Evolutionary conservation across 116 monocot species (phyloP), one percentile per base, ranked within the genome.

Genomic region (Cymodocea nodosa): DNA sequence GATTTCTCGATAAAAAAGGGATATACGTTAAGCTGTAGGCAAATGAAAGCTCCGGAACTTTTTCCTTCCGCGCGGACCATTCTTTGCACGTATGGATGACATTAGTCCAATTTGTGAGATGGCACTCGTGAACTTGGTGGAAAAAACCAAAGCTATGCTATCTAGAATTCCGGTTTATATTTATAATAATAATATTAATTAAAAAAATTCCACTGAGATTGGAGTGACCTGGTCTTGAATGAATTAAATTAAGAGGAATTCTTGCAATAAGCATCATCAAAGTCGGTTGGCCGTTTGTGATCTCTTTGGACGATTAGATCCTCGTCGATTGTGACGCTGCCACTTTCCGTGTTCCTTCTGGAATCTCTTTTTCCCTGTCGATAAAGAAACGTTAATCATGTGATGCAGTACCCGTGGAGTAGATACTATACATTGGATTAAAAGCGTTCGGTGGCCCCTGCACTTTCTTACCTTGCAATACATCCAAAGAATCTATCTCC

Each of bases 1-100:
- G 91, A 15, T 80, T 86, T 70, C 80, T 97, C 64, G 83, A 91
- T 67, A 72, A 62, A 53, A 97, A 81, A 77, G 81, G 84, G 50
- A 77, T 89, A 17, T 89, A 72, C 62, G 25, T 85, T 40, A 82
- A 81, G 56, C 55, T 85, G 15, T 85, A 85, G 68, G 57, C 72
- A 0, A 18, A 6, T 5, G 51, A 23, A 23, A 25, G 4, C 50
- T 24, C 24, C 52, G 19, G 11, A 6, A 23, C 23, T 23, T 56
- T n/a, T 3, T 56, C 22, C 23, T 56, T 56, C 22, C 23, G 22
- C 19, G 22, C 23, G 0, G 56, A 4, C 19, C 12, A 22, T 14
- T 24, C 22, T 23, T 14, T 23, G 8, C 56, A 20, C 22, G 56
- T 56, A 56, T 20, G n/a, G n/a, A 13, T 56, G 20, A 56, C 22